A percentile compares a stretch with the other conserved stretches of the same genome.
Evolutionary conservation across 2,329 filamentous ascomycete species (phyloP).

Genomic region (Ascochyta koolunga): DNA sequence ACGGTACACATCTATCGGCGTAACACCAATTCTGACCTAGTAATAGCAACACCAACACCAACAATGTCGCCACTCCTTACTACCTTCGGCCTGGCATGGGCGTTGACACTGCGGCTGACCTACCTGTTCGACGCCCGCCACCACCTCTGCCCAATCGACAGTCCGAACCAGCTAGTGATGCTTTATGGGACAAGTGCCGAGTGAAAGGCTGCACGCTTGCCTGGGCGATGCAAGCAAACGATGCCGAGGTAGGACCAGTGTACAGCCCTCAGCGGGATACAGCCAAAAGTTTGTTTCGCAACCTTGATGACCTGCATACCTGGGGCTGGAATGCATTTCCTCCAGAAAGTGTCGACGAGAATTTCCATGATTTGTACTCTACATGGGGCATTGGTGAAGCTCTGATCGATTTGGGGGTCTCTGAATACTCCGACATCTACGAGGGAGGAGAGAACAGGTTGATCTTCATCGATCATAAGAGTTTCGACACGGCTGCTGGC

Average conservation of each 20-base stretch:
- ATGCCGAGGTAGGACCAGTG: constrained; percentile 12
- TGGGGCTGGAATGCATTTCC: constrained; percentile 23
- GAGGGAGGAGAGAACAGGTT: constrained; percentile 24
- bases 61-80: constrained; percentile 1
- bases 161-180: constrained; percentile 13
- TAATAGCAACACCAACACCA: neutral
- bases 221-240: constrained; percentile 18
- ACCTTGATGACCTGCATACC: constrained; percentile 3
- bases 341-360: neutral
- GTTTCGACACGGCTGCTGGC: neutral
- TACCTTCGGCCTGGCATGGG: neutral
- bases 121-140: constrained; percentile 14
- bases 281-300: constrained; percentile 14
- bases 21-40: neutral
- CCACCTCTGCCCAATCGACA: constrained; percentile 12
- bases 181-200: constrained; percentile 14
- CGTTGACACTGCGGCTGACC: neutral
- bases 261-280: constrained; percentile 14
- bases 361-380: constrained; percentile 18
- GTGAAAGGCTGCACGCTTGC: constrained; percentile 21
- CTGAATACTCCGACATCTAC: constrained; percentile 12
- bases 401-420: constrained; percentile 19
- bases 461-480: constrained; percentile 15
- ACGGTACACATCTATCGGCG: neutral
- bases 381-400: constrained; percentile 25